Conservation (phyloP, 75 land plant genomes). For the Ceratopteris richardii region DNA sequence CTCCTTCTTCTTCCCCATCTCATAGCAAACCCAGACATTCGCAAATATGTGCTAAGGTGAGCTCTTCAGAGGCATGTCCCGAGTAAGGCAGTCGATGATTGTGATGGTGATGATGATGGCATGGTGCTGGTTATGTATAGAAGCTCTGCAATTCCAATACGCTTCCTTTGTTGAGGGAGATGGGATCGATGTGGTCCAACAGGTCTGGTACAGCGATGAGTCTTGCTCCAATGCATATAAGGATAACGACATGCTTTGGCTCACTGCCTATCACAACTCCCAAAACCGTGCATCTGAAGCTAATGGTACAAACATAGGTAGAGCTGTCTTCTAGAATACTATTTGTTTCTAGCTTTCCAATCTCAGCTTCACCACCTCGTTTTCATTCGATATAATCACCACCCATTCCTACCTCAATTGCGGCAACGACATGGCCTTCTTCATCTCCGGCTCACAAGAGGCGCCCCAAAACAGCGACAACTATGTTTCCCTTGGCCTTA, state of each 20-base stretch:
- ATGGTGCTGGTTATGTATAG: too few relatives aligned
- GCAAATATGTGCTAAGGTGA: too few relatives aligned
- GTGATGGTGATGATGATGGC: too few relatives aligned
- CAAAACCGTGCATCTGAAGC: not conserved
- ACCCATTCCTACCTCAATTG: not conserved
- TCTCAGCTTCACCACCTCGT: slow-evolving; percentile 1
- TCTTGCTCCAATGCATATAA: not conserved
- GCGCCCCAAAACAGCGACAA: not conserved
- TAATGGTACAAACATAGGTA: not conserved
- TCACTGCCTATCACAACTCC: slow-evolving; percentile 1
- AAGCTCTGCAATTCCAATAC: too few relatives aligned
- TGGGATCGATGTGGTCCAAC: not conserved
- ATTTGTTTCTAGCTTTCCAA: not conserved
- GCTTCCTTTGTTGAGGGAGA: too few relatives aligned
- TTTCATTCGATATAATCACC: slow-evolving; percentile 1
- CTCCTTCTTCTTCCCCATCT: too few relatives aligned
- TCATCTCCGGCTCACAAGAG: not conserved
- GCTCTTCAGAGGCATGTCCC: too few relatives aligned
- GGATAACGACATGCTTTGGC: slow-evolving; percentile 3
- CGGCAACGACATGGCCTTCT: slow-evolving; percentile 7
- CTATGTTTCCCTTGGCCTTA: not conserved
- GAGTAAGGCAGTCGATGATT: too few relatives aligned
- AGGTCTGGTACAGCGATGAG: not conserved
- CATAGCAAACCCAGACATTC: too few relatives aligned
- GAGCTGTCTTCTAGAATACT: not conserved